Percentiles rank a stretch among this genome's conserved stretches.
These are phyloP conservation scores for Mallotus nudiflorus DNA, from an alignment of 345 rosid species.

Conservation along the genomic window DNA sequence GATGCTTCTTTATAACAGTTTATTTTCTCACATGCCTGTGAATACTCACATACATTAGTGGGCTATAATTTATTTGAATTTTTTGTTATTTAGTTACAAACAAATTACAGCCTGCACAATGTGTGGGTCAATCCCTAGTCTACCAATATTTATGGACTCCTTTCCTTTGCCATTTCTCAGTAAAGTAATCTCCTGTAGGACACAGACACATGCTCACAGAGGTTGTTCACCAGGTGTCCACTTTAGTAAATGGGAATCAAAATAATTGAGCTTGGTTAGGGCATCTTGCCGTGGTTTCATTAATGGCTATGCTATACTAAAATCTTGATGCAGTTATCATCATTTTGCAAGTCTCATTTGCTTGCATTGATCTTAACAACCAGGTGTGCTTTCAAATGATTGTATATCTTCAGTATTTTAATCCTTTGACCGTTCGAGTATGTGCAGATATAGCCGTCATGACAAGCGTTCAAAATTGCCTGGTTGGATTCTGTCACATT, in stretches of 20 bases:
- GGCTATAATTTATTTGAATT: too few species aligned
- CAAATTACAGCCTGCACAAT: too few species aligned
- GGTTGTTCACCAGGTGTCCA: not conserved
- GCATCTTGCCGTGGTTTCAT: not conserved
- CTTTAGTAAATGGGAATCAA: not conserved
- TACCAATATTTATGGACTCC: too few species aligned
- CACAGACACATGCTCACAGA: not conserved
- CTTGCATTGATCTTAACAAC: not conserved
- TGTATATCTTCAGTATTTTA: not conserved
- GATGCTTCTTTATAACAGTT: too few species aligned
- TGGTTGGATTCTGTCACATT: conserved; percentile 93
- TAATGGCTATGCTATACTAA: not conserved
- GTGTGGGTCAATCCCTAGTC: too few species aligned
- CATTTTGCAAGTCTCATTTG: not conserved
- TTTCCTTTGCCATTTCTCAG: not conserved
- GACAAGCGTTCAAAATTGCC: conserved; percentile 96
- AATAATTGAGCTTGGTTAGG: not conserved
- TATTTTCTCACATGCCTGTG: too few species aligned
- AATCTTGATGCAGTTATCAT: not conserved
- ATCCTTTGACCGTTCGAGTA: not conserved
- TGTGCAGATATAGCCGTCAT: conserved; percentile 88
- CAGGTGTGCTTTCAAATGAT: not conserved
- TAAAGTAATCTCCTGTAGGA: not conserved
- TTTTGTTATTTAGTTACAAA: too few species aligned
- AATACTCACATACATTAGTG: too few species aligned